Evolutionary conservation across 2,329 filamentous ascomycete genomes (phyloP).

Genomic region (Moelleriella libera): DNA sequence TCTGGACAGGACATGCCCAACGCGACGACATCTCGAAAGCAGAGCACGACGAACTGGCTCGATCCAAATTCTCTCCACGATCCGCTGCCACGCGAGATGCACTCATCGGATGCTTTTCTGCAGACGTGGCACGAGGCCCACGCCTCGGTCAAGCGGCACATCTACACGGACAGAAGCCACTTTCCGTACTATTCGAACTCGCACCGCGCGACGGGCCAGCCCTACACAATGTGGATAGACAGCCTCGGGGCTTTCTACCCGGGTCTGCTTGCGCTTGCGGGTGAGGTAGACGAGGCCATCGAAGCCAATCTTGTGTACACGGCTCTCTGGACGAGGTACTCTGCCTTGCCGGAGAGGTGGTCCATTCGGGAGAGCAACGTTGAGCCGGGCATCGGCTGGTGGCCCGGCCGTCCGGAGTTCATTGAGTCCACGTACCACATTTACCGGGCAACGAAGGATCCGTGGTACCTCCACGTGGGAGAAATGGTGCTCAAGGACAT

Average conservation of each 20-base stretch:
- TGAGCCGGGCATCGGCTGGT: conserved; percentile 82
- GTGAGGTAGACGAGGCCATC: conserved; percentile 81
- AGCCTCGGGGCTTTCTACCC: conserved; percentile 93
- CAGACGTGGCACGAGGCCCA: conserved; percentile 76
- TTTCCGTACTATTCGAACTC: conserved; percentile 90
- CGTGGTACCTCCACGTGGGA: conserved; percentile 90
- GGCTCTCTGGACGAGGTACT: conserved; percentile 87
- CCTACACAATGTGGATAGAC: conserved; percentile 88
- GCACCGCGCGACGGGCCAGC: conserved; percentile 75
- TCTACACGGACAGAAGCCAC: conserved; percentile 64
- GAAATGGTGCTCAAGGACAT: conserved; percentile 93
- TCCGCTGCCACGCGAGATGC: conserved; percentile 48
- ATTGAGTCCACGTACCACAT: conserved; percentile 94
- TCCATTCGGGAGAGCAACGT: conserved; percentile 72
- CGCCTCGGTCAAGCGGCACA: conserved; percentile 73
- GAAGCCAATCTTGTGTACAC: conserved; percentile 83
- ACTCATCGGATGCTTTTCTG: conserved; percentile 66
- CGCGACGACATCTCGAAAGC: conserved; percentile 21
- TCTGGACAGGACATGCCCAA: conserved; percentile 57
- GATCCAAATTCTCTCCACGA: conserved; percentile 49
- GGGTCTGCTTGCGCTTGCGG: conserved; percentile 71
- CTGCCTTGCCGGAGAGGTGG: conserved; percentile 90
- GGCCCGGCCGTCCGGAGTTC: conserved; percentile 90
- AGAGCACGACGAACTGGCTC: conserved; percentile 33
- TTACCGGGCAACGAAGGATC: conserved; percentile 85